These are phyloP conservation scores for Aeschynomene evenia DNA, from an alignment of 306 rosid species.

Conservation along the genomic window DNA sequence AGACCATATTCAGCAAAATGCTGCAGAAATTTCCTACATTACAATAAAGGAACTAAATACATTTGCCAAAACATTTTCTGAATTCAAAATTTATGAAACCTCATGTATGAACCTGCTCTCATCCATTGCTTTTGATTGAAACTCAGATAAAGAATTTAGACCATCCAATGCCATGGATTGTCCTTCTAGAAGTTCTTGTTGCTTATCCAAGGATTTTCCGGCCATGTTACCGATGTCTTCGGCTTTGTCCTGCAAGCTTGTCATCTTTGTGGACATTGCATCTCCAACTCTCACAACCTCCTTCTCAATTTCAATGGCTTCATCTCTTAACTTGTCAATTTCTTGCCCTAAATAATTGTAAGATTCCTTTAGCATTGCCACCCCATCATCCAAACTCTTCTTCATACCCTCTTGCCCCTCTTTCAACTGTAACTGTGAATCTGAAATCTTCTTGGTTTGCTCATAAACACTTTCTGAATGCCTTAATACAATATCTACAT, in stretches of 20 bases:
- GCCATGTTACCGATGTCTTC: conserved; percentile 70
- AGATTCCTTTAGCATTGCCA: conserved; percentile 57
- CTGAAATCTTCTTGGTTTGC: conserved; percentile 56
- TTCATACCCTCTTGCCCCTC: conserved; percentile 67
- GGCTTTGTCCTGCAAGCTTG: conserved; percentile 56
- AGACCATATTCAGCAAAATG: conserved; percentile 56
- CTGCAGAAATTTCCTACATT: conserved; percentile 54
- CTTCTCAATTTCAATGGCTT: conserved; percentile 56
- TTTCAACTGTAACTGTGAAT: conserved; percentile 54
- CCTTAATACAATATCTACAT: conserved; percentile 44
- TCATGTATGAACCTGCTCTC: conserved; percentile 77
- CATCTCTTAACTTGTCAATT: conserved; percentile 53
- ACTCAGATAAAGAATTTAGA: conserved; percentile 52
- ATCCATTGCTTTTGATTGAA: conserved; percentile 68
- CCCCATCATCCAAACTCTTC: conserved; percentile 53
- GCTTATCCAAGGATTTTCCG: conserved; percentile 70
- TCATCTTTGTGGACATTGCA: conserved; percentile 58
- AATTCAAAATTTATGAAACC: not conserved
- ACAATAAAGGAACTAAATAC: not conserved
- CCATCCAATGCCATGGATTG: conserved; percentile 67
- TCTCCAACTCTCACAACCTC: conserved; percentile 66
- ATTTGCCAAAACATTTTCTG: not conserved
- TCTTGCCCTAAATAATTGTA: conserved; percentile 53
- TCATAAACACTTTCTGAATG: conserved; percentile 59
- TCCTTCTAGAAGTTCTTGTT: conserved; percentile 65